phyloP scores from a whole-genome alignment of 2,329 filamentous ascomycete genomes.

The Rhinocladiella mackenziei region DNA sequence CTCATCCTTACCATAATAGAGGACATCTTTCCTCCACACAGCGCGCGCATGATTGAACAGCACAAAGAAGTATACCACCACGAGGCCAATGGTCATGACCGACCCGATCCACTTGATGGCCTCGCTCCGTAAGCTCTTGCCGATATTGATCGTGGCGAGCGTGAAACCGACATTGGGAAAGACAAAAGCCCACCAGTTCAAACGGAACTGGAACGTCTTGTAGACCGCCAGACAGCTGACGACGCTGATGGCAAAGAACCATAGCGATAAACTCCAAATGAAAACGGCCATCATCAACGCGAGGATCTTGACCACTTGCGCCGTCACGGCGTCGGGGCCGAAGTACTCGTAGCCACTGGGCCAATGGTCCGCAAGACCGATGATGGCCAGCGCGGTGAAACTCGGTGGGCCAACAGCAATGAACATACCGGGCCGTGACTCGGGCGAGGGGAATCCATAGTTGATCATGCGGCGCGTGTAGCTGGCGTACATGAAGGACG shows the following conservation, averaged over 20 bases:
- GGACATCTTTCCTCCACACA: conserved; percentile 49
- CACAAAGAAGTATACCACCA: conserved; percentile 55
- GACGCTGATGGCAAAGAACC: conserved; percentile 53
- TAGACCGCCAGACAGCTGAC: conserved; percentile 43
- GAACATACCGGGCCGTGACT: conserved; percentile 67
- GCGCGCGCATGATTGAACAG: conserved; percentile 49
- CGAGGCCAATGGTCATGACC: conserved; percentile 54
- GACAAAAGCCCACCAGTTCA: conserved; percentile 62
- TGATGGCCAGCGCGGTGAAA: conserved; percentile 66
- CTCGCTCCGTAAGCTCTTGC: conserved; percentile 49
- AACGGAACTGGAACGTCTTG: conserved; percentile 45
- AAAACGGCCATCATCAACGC: conserved; percentile 52
- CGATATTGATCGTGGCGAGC: conserved; percentile 56
- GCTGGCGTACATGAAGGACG: conserved; percentile 67
- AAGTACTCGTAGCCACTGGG: conserved; percentile 38
- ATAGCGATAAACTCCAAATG: conserved; percentile 61
- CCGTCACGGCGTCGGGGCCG: conserved; percentile 36
- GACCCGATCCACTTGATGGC: conserved; percentile 53
- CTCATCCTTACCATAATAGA: conserved; percentile 60
- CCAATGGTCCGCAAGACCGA: conserved; percentile 58
- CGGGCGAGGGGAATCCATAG: conserved; percentile 57
- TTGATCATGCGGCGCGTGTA: conserved; percentile 71
- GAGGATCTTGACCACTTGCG: conserved; percentile 43
- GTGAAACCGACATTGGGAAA: conserved; percentile 64
- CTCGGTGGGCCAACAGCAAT: conserved; percentile 72